Conservation (phyloP, 768 basidiomycete species). For the Leccinum incarnatum region DNA sequence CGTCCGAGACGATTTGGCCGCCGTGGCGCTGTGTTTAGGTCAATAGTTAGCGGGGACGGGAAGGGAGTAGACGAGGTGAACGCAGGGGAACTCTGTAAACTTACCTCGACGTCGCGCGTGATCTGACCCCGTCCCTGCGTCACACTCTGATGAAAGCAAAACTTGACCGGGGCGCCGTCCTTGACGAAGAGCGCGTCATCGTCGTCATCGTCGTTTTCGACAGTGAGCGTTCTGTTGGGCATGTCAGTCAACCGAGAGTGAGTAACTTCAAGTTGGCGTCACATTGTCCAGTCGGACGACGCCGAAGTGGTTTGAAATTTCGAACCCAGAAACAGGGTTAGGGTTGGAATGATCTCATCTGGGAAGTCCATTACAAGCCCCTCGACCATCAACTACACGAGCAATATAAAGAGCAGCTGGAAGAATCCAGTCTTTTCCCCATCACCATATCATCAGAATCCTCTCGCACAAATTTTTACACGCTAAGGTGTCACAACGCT, state of each 20-base stretch:
- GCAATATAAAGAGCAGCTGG: too few relatives aligned
- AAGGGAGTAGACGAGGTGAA: not conserved
- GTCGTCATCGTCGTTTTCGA: slow-evolving; percentile 6
- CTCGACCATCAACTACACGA: too few relatives aligned
- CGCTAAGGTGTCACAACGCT: too few relatives aligned
- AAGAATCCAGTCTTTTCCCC: too few relatives aligned
- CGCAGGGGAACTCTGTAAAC: not conserved
- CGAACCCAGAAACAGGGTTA: slow-evolving; percentile 31
- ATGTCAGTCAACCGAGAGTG: not conserved
- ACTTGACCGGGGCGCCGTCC: slow-evolving; percentile 20
- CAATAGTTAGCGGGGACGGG: not conserved
- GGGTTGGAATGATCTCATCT: slow-evolving; percentile 19
- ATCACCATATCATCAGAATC: too few relatives aligned
- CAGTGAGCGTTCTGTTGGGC: not conserved
- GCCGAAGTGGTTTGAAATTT: slow-evolving; percentile 14
- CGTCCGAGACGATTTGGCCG: slow-evolving; percentile 15
- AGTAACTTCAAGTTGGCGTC: not conserved
- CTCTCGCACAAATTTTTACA: too few relatives aligned
- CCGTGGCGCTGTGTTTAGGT: slow-evolving; percentile 17
- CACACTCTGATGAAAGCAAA: slow-evolving; percentile 29
- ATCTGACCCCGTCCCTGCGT: slow-evolving; percentile 21
- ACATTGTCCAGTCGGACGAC: not conserved
- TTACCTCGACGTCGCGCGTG: slow-evolving; percentile 22
- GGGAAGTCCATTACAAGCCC: too few relatives aligned
- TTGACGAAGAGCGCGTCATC: slow-evolving; percentile 22